Base-by-base conservation (phyloP, 2,329 filamentous ascomycete species). In the Colletotrichum salicis region DNA sequence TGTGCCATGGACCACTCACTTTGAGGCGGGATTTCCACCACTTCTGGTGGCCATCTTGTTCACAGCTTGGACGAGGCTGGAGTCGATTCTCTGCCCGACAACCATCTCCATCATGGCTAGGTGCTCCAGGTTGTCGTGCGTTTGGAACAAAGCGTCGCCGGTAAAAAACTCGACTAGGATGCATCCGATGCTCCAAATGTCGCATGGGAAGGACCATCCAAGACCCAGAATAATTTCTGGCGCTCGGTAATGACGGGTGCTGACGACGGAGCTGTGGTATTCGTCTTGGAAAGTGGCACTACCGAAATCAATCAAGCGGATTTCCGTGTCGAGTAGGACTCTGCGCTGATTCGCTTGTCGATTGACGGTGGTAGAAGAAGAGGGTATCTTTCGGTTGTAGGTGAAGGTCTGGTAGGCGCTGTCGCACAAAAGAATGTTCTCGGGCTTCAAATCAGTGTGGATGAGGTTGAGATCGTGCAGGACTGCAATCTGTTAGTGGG, bases 391-490 rank as follows among this genome's bases (percentile, higher is more conserved):
- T 74, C 91, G 86, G 78, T 91, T 92, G 77, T 93, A 93, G 2
- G 90, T 92, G 76, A 93, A 93, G 1, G 90, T 92, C 78, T 93
- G 91, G 74, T 92, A 93, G 3, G 86, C 83, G 75, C 87, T 90
- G 73, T 92, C 86, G 74, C 89, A 91, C 12, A 93, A 85, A 33
- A 93, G 84, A 73, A 93, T 93, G 76, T 93, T 93, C 77, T 93
- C 91, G 0, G 91, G 91, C 78, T 93, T 93, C 59, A 93, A 81
- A 79, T 93, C 91, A 11, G 96, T 99, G 80, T 99, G 96, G 73
- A 99, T 98, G 75, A 99, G 89, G 80, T 98, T 97, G 22, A 99
- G 89, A 82, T 99, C 96, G 80, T 99, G 96, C 27, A 99, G 87
- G 82, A 98, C 94, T 97, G 41, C 0, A 33, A 13, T 27, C 61